Conservation (phyloP, 176 grass and related monocot species). For the Triticum timopheevii region DNA sequence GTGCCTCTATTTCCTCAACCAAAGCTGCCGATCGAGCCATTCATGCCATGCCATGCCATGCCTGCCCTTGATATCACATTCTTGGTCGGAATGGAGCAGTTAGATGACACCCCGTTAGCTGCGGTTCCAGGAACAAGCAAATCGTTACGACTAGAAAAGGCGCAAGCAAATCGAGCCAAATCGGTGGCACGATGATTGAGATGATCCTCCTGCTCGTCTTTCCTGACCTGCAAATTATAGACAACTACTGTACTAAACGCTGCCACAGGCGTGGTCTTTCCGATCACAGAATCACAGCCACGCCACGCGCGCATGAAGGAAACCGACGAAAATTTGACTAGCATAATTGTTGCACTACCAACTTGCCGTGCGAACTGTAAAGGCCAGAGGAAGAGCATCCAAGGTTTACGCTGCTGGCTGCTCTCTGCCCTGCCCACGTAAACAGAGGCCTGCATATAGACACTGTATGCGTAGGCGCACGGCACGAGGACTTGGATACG, state of each 20-base stretch:
- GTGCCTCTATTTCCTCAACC: background rate
- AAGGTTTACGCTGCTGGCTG: background rate
- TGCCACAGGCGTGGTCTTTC: background rate
- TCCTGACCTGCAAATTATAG: background rate
- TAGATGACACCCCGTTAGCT: background rate
- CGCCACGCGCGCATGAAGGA: background rate
- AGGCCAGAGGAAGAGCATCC: background rate
- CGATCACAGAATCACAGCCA: background rate
- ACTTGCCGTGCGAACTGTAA: background rate
- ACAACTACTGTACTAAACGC: background rate
- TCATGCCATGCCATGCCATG: background rate
- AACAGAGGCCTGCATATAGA: too few relatives aligned
- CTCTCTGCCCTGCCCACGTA: background rate
- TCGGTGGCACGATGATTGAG: background rate
- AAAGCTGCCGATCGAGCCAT: background rate
- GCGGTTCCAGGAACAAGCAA: background rate
- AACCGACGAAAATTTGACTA: background rate
- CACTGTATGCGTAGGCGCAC: too few relatives aligned
- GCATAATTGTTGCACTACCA: too few relatives aligned
- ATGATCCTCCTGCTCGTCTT: background rate
- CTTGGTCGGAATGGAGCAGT: background rate
- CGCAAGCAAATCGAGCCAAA: background rate
- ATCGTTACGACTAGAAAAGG: background rate
- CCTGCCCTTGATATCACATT: background rate
- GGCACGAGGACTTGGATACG: background rate